Evolutionary conservation across 2,329 filamentous ascomycete genomes (phyloP), one percentile per base, ranked within the genome.

Genomic region (Paracoccidioides brasiliensis): DNA sequence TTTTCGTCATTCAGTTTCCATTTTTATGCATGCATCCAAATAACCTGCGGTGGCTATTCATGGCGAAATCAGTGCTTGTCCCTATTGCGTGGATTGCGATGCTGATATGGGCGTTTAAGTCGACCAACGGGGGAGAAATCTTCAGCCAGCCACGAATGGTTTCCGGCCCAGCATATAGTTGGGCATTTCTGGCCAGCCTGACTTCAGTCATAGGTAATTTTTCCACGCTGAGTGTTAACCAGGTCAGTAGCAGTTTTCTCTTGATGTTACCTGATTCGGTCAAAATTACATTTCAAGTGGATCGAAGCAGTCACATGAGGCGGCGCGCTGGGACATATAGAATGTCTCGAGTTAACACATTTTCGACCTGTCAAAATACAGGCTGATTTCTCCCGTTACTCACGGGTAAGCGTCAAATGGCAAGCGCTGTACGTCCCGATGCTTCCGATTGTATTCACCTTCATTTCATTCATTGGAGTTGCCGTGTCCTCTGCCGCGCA

Each of bases 381-480:
- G 69, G 73, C 80, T 44, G 80, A 84, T 65, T 84, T 82, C 68
- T 74, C 74, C 2, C 73, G 76, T 53, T 78, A 78, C 65, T 76
- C 74, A 5, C 73, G 73, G 10, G 70, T 76, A 51, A 70, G 62
- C 15, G 70, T 74, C 0, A 73, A 73, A 56, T 78, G 74, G 75
- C 75, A 78, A 59, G 65, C 75, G 32, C 69, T 78, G 32, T 53
- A 53, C 51, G 41, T 53, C 40, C 51, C 51, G n/a, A 42, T 53
- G 51, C 51, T 90, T 54, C 86, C 85, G 0, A 63, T 81, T 42
- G 81, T 83, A 10, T 90, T 90, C 59, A 85, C 82, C 5, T 64
- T 94, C 28, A 94, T 89, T 1, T 90, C 85, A 2, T 89, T 95
- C 66, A 88, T 95, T 64, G 84, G 86, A 62, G 89, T 90, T 63